These are phyloP conservation scores for Backusella tarrabulga DNA, from an alignment of 192 early-diverging fungal species.

Conservation along the genomic window DNA sequence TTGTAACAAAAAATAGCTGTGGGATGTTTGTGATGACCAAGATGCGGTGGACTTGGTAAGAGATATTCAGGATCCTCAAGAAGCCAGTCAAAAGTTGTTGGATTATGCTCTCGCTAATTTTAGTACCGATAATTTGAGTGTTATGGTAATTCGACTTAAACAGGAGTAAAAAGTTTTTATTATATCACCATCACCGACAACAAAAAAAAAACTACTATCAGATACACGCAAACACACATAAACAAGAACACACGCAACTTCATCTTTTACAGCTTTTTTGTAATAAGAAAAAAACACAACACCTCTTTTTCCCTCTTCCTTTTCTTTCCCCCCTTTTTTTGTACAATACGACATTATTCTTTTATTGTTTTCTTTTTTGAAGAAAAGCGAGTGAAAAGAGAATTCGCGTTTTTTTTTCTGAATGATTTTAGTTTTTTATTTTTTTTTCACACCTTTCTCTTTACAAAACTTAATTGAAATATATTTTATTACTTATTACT, in stretches of 20 bases:
- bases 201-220: neutral
- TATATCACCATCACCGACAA: neutral
- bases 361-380: neutral
- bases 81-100: slow-evolving; percentile 76
- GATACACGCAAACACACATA: neutral
- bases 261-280: too few species aligned
- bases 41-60: slow-evolving; percentile 85
- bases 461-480: slow-evolving; percentile 2
- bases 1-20: slow-evolving; percentile 57
- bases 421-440: neutral
- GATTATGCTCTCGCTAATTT: slow-evolving; percentile 89
- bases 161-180: neutral
- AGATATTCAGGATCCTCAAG: slow-evolving; percentile 71
- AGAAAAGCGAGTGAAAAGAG: neutral
- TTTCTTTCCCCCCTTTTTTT: neutral
- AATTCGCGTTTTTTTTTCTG: neutral
- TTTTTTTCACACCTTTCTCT: neutral
- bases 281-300: neutral
- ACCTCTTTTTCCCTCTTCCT: neutral
- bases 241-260: neutral
- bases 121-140: slow-evolving; percentile 93
- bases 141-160: slow-evolving; percentile 74
- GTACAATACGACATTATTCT: too few species aligned
- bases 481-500: slow-evolving; percentile 7
- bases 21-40: slow-evolving; percentile 98